Base-by-base conservation (phyloP, 2,329 filamentous ascomycete genomes). In the Colletotrichum brevisporum region DNA sequence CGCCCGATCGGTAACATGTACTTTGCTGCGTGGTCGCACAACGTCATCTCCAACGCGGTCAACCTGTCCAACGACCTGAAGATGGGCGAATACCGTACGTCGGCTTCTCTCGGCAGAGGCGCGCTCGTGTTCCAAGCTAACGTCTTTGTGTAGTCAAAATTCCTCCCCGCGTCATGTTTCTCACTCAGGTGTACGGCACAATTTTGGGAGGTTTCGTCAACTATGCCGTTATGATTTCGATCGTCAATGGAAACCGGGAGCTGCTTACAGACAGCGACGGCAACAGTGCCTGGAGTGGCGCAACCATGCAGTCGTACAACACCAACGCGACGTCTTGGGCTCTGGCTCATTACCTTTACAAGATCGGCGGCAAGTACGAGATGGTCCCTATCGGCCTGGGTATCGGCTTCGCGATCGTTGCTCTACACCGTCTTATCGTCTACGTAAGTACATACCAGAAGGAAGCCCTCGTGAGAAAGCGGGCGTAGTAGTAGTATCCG, bases 21-120 rank as follows among this genome's bases (percentile, higher is more conserved):
- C 75, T 88, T 88, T 73, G 84, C 86, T 8, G 83, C 83, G 12
- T 89, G 86, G 86, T 89, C 86, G 1, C 87, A 89, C 76, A 87
- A 84, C 45, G 84, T 89, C 56, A 88, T 89, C 56, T 13, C 64
- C 2, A 86, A 86, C 57, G 78, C 81, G 0, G 83, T 89, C 52
- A 84, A 78, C 62, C 77, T 89, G 6, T 85, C 80, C 45, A 84
- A 82, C 54, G 86, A 88, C 70, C 74, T 89, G 26, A 89, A 89
- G 77, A 83, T 89, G 81, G 88, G 87, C 21, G 85, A 89, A 78
- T 89, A 89, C 58, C 82, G 85, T 85, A 77, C 59, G 83, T 78
- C 4, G 83, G 78, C 3, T n/a, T 15, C 1, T 9, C 27, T 31
- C 27, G 27, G 8, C 27, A 9, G 6, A 31, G 27, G 27, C 27